phyloP scores from a whole-genome alignment of 2,329 filamentous ascomycete genomes.

The Chalara sp. region DNA sequence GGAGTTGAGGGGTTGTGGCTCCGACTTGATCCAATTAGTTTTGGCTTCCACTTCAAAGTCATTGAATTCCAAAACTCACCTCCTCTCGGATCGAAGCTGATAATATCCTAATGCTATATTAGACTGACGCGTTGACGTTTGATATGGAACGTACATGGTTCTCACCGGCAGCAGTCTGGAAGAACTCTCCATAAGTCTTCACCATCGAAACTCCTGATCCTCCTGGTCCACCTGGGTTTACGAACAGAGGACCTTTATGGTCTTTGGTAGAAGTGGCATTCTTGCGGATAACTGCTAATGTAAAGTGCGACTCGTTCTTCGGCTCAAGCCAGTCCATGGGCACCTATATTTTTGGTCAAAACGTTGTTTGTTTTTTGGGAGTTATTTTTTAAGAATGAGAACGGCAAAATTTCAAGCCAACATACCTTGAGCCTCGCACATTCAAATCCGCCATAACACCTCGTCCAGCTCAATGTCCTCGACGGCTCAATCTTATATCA shows the following conservation, averaged over 20 bases:
- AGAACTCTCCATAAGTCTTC: background rate
- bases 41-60: no score
- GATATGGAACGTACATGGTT: background rate
- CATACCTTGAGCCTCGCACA: background rate
- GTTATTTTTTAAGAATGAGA: background rate
- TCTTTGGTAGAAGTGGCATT: background rate
- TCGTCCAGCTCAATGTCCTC: background rate
- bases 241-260: conserved; percentile 29
- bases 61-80: conserved; percentile 16
- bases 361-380: no score
- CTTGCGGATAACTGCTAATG: background rate
- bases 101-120: conserved; percentile 33
- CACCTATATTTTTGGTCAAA: background rate
- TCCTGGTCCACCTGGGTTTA: conserved; percentile 43
- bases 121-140: background rate
- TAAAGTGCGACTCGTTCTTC: background rate
- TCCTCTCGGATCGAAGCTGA: conserved; percentile 46
- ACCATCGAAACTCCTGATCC: conserved; percentile 32
- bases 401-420: background rate
- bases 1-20: conserved; percentile 6
- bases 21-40: conserved; percentile 8
- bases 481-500: background rate
- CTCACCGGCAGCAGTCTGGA: background rate
- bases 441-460: background rate
- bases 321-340: background rate